Base-by-base conservation (phyloP, 345 rosid species). In the Eucalyptus paniculata region DNA sequence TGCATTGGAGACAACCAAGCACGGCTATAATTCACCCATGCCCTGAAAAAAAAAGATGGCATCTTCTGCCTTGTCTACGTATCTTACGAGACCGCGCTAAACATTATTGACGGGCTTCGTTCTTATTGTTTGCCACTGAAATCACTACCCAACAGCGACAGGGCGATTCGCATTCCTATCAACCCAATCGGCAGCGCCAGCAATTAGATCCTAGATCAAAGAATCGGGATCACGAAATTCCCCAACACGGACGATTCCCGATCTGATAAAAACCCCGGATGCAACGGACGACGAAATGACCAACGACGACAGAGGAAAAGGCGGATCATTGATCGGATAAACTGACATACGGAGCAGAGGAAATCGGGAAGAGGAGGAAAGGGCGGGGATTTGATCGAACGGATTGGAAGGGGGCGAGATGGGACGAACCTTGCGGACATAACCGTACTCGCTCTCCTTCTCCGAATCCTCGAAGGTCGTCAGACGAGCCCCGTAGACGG, bases 361-460 rank as follows among this genome's bases (percentile, higher is more conserved):
- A 40, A 21, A 77, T 40, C 47, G 42, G 47, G 85, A 40, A 77
- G 85, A 40, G 12, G 24, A 19, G 82, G 77, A n/a, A 11, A 24
- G 83, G 47, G 4, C 15, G 16, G 47, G 47, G 83, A 40, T 28
- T 86, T 51, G 37, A 60, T 15, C 28, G 40, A 49, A 50, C n/a
- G 50, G 30, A 34, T 42, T 49, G 16, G 8, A 47, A 17, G 17
- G 60, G 40, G 13, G 89, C 21, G 13, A 89, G 32, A 86, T 14
- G 28, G 88, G 7, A 81, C 50, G 77, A 26, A 96, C 99, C 99
- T 98, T 97, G 89, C 99, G 99, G 90, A 97, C 97, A 91, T 97
- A 97, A 86, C 99, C 99, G 91, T 96, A 97, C 95, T 98, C 99
- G 93, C 99, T 98, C 95, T 96, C 99, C 92, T 96, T 98, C 96